These are phyloP conservation scores for Colletotrichum cordylinicola DNA, from an alignment of 2,329 filamentous ascomycete species.

Conservation along the genomic window DNA sequence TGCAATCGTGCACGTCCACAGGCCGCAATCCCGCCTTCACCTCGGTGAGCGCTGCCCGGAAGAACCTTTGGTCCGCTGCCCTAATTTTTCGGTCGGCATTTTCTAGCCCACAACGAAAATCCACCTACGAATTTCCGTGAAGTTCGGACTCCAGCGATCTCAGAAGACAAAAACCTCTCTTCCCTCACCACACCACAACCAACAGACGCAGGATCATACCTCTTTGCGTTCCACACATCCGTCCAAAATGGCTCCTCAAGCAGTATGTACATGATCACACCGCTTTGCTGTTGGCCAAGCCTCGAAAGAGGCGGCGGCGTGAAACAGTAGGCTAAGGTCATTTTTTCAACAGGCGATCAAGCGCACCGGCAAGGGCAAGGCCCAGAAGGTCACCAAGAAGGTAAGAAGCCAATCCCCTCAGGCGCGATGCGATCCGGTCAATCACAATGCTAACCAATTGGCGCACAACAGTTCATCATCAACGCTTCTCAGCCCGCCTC, in stretches of 20 bases:
- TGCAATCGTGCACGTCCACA: not conserved
- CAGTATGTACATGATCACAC: slow-evolving; percentile 80
- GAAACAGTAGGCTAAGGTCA: slow-evolving; percentile 97
- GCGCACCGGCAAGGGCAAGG: slow-evolving; percentile 72
- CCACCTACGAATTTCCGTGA: slow-evolving; percentile 2
- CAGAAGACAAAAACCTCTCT: not conserved
- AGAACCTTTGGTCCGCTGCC: slow-evolving; percentile 13
- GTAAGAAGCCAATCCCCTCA: slow-evolving; percentile 48
- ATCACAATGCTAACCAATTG: not conserved
- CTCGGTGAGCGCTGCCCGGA: not conserved
- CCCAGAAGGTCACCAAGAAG: slow-evolving; percentile 84
- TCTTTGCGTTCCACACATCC: slow-evolving; percentile 58
- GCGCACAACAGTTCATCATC: slow-evolving; percentile 87
- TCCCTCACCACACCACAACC: slow-evolving; percentile 24
- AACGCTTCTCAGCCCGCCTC: slow-evolving; percentile 97
- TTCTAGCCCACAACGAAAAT: slow-evolving; percentile 19
- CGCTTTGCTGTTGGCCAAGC: slow-evolving; percentile 93
- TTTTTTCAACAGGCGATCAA: slow-evolving; percentile 58
- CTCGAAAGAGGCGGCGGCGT: slow-evolving; percentile 56
- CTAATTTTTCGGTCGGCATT: slow-evolving; percentile 8
- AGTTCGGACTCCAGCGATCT: slow-evolving; percentile 6
- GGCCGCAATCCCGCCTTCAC: not conserved
- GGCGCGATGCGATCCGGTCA: not conserved
- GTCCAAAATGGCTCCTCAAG: slow-evolving; percentile 80
- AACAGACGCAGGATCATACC: slow-evolving; percentile 83